A percentile compares a stretch with the other conserved stretches of the same genome.
Conservation (phyloP, 176 grass and related monocot genomes). For the Ensete glaucum region DNA sequence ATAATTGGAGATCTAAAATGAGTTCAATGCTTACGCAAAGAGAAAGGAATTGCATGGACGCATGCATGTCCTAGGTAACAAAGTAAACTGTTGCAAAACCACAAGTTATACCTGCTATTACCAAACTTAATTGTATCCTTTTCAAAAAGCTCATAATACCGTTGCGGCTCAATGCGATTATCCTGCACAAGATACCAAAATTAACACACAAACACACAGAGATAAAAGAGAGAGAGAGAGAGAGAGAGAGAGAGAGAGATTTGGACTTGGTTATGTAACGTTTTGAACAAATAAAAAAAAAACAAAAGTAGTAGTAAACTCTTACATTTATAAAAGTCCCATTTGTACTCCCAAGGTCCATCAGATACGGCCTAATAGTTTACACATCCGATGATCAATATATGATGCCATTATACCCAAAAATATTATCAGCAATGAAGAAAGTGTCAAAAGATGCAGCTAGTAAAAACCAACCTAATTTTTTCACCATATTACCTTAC, state of each 20-base stretch:
- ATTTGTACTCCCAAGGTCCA: constrained; percentile 98
- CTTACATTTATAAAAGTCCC: constrained; percentile 96
- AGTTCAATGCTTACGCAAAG: not conserved
- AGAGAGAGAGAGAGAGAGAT: not conserved
- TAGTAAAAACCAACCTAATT: not conserved
- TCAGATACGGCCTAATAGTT: constrained; percentile 66
- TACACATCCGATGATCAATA: not conserved
- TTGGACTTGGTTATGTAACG: constrained; percentile 1
- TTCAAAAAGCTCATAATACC: constrained; percentile 95
- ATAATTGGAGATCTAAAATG: not conserved
- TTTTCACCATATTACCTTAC: constrained; percentile 42
- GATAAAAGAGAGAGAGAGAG: not conserved
- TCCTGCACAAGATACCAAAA: constrained; percentile 43
- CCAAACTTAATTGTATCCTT: constrained; percentile 97
- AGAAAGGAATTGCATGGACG: not conserved
- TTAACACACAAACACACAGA: not conserved
- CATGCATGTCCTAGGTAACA: not conserved
- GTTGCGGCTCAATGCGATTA: constrained; percentile 66
- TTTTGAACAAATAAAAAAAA: constrained; percentile 21
- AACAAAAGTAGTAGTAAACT: constrained; percentile 8
- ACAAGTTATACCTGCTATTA: constrained; percentile 79
- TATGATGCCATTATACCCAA: not conserved
- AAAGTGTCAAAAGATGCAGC: not conserved
- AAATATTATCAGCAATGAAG: not conserved
- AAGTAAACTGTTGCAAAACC: not conserved